Percentiles rank a stretch among this genome's conserved stretches.
Conservation (phyloP, 1,139 yeast species). For the Debaryomycetaceae sp. region DNA sequence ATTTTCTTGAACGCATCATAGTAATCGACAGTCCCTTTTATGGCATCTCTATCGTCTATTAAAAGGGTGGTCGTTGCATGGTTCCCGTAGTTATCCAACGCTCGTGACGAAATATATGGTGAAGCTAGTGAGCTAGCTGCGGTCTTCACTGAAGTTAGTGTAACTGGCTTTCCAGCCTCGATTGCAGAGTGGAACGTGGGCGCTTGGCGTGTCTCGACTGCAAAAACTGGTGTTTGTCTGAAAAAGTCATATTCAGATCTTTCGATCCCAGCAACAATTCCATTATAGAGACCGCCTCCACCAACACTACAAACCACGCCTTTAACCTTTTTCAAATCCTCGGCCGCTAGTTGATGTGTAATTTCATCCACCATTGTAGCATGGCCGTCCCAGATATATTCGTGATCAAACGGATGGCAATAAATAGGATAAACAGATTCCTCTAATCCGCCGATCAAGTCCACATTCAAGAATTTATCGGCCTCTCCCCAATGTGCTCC, state of each 20-base stretch:
- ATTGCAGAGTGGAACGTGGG: slow-evolving; percentile 54
- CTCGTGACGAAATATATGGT: slow-evolving; percentile 46
- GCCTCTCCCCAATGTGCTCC: slow-evolving; percentile 70
- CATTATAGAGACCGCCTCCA: slow-evolving; percentile 72
- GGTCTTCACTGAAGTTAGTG: slow-evolving; percentile 45
- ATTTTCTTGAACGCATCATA: slow-evolving; percentile 47
- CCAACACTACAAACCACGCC: slow-evolving; percentile 69
- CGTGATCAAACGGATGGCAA: slow-evolving; percentile 69
- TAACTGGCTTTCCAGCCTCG: slow-evolving; percentile 40
- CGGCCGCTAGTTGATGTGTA: slow-evolving; percentile 30
- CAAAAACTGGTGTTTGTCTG: slow-evolving; percentile 42
- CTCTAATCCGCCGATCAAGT: slow-evolving; percentile 29
- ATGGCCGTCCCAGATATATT: slow-evolving; percentile 68
- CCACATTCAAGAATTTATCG: slow-evolving; percentile 44
- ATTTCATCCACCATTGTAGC: slow-evolving; percentile 58
- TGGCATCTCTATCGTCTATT: slow-evolving; percentile 55
- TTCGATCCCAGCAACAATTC: slow-evolving; percentile 54
- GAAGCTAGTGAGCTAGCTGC: slow-evolving; percentile 64
- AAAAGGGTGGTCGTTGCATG: slow-evolving; percentile 41
- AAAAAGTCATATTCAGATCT: slow-evolving; percentile 27
- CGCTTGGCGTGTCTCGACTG: slow-evolving; percentile 60
- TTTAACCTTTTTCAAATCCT: slow-evolving; percentile 34
- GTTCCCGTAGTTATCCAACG: slow-evolving; percentile 40
- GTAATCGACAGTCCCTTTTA: slow-evolving; percentile 47
- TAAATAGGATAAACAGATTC: slow-evolving; percentile 42